Evolutionary conservation across 345 rosid species (phyloP).

Genomic region (Salix suchowensis): DNA sequence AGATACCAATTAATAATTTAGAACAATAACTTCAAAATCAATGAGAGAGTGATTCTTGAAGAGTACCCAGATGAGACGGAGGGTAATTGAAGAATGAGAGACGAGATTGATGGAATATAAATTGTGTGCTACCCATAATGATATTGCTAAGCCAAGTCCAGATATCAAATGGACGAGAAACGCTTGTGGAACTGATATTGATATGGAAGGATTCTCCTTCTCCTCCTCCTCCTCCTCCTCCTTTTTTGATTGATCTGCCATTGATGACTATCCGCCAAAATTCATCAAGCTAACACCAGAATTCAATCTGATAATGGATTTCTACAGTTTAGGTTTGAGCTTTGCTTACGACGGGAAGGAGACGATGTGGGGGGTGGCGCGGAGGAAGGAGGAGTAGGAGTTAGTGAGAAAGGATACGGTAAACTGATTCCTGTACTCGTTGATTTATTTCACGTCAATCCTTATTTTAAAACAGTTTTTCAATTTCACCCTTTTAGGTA

Average conservation of each 20-base stretch:
- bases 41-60: not conserved
- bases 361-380: no score
- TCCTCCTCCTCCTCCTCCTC: not conserved
- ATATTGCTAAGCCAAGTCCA: slow-evolving; percentile 39
- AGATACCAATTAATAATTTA: not conserved
- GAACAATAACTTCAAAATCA: not conserved
- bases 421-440: no score
- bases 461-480: no score
- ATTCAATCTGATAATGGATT: no score
- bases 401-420: no score
- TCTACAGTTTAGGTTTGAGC: no score
- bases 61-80: slow-evolving; percentile 56
- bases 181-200: slow-evolving; percentile 29
- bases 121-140: slow-evolving; percentile 45
- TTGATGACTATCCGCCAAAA: not conserved
- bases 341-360: no score
- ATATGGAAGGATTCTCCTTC: not conserved
- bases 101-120: slow-evolving; percentile 47
- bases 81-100: slow-evolving; percentile 56
- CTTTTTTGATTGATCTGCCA: not conserved
- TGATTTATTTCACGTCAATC: no score
- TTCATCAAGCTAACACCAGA: no score
- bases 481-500: no score
- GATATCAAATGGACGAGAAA: slow-evolving; percentile 35
- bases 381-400: no score